These are phyloP conservation scores for Tolypocladium pustulatum DNA, from an alignment of 2,329 filamentous ascomycete genomes.

Conservation along the genomic window DNA sequence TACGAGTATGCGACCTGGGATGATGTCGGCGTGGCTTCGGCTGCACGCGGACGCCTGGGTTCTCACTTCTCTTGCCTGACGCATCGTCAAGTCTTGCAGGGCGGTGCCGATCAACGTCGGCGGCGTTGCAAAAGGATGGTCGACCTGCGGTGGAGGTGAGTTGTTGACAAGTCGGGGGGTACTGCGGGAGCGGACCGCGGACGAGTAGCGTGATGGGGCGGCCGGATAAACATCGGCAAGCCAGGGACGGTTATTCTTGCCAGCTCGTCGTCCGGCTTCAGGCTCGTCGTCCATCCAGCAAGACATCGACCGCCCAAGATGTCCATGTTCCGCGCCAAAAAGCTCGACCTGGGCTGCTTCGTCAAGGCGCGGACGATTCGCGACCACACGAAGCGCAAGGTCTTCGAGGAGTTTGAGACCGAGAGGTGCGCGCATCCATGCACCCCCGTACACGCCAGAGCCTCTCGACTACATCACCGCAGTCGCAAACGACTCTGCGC, in stretches of 20 bases:
- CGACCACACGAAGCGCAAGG: conserved; percentile 94
- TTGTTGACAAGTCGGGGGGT: not conserved
- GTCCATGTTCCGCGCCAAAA: conserved; percentile 84
- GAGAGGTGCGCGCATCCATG: conserved; percentile 54
- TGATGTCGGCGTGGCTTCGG: not conserved
- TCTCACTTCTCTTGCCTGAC: not conserved
- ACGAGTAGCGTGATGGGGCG: not conserved
- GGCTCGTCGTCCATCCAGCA: not conserved
- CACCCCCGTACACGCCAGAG: not conserved
- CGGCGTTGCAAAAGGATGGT: not conserved
- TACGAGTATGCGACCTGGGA: not conserved
- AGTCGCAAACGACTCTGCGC: not conserved
- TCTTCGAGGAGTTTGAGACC: conserved; percentile 76
- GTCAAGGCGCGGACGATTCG: conserved; percentile 80
- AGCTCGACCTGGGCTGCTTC: conserved; percentile 79
- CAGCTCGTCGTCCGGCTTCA: not conserved
- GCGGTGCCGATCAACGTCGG: not conserved
- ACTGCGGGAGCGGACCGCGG: not conserved
- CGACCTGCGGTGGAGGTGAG: not conserved
- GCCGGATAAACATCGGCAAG: not conserved
- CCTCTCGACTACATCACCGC: not conserved
- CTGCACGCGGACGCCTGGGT: not conserved
- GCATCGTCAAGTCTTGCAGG: not conserved
- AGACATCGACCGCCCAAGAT: conserved; percentile 34
- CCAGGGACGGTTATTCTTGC: not conserved